Evolutionary conservation across 768 basidiomycete species (phyloP), one percentile per base, ranked within the genome.

Genomic region (Tremella mesenterica): DNA sequence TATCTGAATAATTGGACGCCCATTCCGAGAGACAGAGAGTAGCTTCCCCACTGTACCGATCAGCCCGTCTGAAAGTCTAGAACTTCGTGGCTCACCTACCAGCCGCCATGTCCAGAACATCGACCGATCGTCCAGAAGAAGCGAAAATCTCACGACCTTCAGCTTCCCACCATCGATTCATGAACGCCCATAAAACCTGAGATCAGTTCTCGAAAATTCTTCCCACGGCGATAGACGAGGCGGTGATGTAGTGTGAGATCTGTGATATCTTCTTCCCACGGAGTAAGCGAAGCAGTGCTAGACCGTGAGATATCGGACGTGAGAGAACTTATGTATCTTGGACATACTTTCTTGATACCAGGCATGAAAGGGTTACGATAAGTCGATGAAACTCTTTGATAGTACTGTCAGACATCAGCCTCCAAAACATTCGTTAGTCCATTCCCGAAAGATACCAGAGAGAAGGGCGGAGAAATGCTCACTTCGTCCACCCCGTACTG

Each of bases 311-410:
- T 65, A 78, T 79, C 18, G 83, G 67, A 80, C 80, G 81, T 25
- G 76, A 64, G 57, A 78, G n/a, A n/a, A n/a, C n/a, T n/a, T n/a
- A n/a, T n/a, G n/a, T n/a, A n/a, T n/a, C 14, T 16, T 4, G 78
- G 82, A 70, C 65, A 79, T 79, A 67, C 69, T 26, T 77, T 78
- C 53, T 80, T 77, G 49, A 85, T 77, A 5, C 82, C 83, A 1
- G 81, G 82, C 57, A 81, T 84, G 71, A 85, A 84, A 0, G 84
- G 83, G 63, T 85, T 85, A 12, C 84, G 79, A 70, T 86, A 85
- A 9, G 79, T 81, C 18, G 80, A 71, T n/a, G 80, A 80, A 1
- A 85, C 83, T 74, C 80, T 80, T 41, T 72, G 77, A 64, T 83
- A 83, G 63, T 83, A 83, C 82, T 83, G 29, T 49, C 25, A 38